Base-by-base conservation (phyloP, 768 basidiomycete genomes). In the Leccinum barrowsii region DNA sequence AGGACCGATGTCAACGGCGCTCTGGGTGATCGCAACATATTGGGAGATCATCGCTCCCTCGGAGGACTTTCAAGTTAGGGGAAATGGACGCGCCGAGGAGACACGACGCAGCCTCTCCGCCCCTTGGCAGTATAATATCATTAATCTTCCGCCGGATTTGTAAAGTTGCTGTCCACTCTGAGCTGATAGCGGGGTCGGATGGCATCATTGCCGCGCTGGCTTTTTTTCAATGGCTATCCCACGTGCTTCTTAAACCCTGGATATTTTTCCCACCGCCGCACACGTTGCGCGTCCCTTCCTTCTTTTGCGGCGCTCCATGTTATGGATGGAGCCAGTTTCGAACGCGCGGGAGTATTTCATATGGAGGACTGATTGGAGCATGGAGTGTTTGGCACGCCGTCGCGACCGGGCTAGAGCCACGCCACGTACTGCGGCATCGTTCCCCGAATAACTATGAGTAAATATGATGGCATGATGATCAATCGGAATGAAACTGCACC, bases 281-380 rank as follows among this genome's bases (percentile, higher is more conserved):
- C 32, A 34, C 32, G 32, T 34, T 32, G 32, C 0, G 32, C 4
- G 12, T 34, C 34, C 13, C 34, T 34, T 32, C 5, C 28, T 28
- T 28, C 28, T 28, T 32, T 34, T 13, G 40, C 40, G n/a, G 50
- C 32, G 19, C 62, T 55, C 62, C 62, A 54, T 40, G 40, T n/a
- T 4, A 8, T 22, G 21, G 30, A 62, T 63, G 40, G 28, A 35
- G 50, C 32, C 44, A 22, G 21, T 34, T 15, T 35, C 1, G 34
- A n/a, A 19, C 17, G 34, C 17, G 34, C 17, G 37, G 37, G 49
- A 8, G 10, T 10, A 34, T 15, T 34, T 21, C n/a, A 26, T 26
- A 46, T 40, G 55, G 57, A 52, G 37, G n/a, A 0, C 3, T 30
- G 28, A 28, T 30, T 30, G 30, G 30, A 30, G 10, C 10, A 10